Evolutionary conservation across 148 eudicot genomes (phyloP).

Genomic region (Heliamphora exappendiculata): DNA sequence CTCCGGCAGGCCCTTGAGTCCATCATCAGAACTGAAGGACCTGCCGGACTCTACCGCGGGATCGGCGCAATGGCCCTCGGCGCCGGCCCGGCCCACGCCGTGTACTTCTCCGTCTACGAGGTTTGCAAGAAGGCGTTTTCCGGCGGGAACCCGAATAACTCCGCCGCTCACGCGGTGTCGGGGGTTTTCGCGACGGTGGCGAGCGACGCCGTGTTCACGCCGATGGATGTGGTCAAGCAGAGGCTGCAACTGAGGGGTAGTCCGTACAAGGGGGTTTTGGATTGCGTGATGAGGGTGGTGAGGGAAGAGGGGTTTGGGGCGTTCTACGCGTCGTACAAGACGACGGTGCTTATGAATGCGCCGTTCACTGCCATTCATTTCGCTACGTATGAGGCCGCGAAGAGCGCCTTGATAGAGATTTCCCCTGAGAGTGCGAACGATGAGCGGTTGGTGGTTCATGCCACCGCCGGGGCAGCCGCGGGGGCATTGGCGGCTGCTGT

Average conservation of each 20-base stretch:
- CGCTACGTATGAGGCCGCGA: conserved; percentile 83
- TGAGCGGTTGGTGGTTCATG: conserved; percentile 70
- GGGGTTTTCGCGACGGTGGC: conserved; percentile 85
- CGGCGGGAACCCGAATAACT: conserved; percentile 38
- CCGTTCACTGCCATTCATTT: conserved; percentile 91
- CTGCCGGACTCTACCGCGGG: conserved; percentile 66
- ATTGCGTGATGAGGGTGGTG: conserved; percentile 64
- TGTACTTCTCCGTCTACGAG: conserved; percentile 77
- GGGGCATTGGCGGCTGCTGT: conserved; percentile 76
- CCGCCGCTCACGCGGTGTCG: conserved; percentile 54
- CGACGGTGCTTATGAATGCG: conserved; percentile 89
- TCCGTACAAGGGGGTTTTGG: conserved; percentile 64
- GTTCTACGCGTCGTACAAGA: conserved; percentile 77
- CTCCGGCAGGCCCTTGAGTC: conserved; percentile 44
- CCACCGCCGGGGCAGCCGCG: conserved; percentile 90
- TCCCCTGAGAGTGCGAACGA: conserved; percentile 53
- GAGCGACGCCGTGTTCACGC: conserved; percentile 89
- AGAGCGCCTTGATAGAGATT: conserved; percentile 57
- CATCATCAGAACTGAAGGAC: conserved; percentile 54
- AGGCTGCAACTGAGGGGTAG: conserved; percentile 70
- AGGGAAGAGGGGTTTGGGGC: conserved; percentile 80
- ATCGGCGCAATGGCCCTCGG: conserved; percentile 94
- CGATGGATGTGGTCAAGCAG: conserved; percentile 98
- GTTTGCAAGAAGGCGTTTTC: conserved; percentile 53
- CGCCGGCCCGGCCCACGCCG: conserved; percentile 97